Conservation (phyloP, 1,284 basidiomycete species). For the Ustilago curta region DNA sequence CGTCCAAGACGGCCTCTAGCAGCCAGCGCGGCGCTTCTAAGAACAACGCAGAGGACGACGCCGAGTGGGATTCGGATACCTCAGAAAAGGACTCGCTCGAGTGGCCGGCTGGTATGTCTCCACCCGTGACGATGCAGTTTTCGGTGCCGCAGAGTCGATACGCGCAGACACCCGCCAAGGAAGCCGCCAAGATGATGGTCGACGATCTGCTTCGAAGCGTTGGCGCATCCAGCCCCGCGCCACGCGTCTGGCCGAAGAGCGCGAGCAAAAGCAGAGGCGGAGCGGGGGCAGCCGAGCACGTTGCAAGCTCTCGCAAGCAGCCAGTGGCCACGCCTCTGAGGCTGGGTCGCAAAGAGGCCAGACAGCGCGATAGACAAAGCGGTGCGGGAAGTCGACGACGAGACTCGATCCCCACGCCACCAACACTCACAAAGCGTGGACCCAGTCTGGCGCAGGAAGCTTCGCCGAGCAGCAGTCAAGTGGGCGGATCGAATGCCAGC, state of each 20-base stretch:
- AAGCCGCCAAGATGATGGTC: constrained; percentile 65
- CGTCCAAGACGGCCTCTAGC: constrained; percentile 61
- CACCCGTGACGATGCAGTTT: constrained; percentile 85
- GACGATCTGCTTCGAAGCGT: constrained; percentile 67
- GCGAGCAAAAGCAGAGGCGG: constrained; percentile 19
- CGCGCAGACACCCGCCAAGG: constrained; percentile 73
- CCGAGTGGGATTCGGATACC: constrained; percentile 55
- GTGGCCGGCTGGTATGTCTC: constrained; percentile 79
- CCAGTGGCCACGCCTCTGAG: constrained; percentile 57
- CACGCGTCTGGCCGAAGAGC: constrained; percentile 47
- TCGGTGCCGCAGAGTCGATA: constrained; percentile 78
- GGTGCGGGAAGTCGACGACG: constrained; percentile 43
- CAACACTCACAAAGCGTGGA: constrained; percentile 59
- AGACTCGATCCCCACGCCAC: constrained; percentile 65
- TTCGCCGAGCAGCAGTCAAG: constrained; percentile 28
- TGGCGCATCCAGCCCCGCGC: constrained; percentile 41
- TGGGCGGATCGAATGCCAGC: constrained; percentile 22
- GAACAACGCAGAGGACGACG: constrained; percentile 41
- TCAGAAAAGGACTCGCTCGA: constrained; percentile 71
- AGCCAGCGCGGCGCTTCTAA: constrained; percentile 72
- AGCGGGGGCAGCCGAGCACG: neutral
- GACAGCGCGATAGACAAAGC: constrained; percentile 27
- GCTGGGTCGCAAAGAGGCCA: constrained; percentile 41
- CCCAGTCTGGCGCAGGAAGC: constrained; percentile 23
- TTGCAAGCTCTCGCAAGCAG: constrained; percentile 36